Conservation (phyloP, 345 rosid species). For the Eucalyptus erythrocorys region DNA sequence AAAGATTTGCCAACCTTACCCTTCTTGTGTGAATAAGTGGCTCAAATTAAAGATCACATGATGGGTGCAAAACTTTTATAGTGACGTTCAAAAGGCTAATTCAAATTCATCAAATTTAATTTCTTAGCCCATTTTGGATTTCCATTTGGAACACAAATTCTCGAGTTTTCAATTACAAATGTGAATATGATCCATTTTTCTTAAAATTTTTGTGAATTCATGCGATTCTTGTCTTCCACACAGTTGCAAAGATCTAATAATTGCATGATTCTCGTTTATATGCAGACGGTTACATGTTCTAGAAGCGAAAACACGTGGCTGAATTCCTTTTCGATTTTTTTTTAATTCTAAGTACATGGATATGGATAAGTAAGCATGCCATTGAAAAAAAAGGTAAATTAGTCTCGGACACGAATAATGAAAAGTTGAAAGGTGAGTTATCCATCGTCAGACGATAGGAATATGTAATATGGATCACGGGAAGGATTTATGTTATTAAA, state of each 20-base stretch:
- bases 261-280: background rate
- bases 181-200: background rate
- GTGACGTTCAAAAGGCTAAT: background rate
- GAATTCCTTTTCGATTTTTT: background rate
- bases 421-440: background rate
- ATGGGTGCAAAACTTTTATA: background rate
- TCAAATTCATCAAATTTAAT: background rate
- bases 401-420: background rate
- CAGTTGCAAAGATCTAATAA: rapidly evolving
- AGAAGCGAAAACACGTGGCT: background rate
- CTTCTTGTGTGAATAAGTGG: background rate
- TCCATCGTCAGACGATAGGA: background rate
- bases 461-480: background rate
- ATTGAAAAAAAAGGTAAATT: background rate
- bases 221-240: rapidly evolving
- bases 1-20: background rate
- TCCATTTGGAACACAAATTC: background rate
- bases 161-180: background rate
- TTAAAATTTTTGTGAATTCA: background rate
- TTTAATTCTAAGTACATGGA: background rate
- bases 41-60: background rate
- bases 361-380: background rate
- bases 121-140: background rate
- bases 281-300: background rate
- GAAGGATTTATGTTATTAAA: background rate